phyloP scores from a whole-genome alignment of 768 basidiomycete genomes.

The Amanita rimosa region DNA sequence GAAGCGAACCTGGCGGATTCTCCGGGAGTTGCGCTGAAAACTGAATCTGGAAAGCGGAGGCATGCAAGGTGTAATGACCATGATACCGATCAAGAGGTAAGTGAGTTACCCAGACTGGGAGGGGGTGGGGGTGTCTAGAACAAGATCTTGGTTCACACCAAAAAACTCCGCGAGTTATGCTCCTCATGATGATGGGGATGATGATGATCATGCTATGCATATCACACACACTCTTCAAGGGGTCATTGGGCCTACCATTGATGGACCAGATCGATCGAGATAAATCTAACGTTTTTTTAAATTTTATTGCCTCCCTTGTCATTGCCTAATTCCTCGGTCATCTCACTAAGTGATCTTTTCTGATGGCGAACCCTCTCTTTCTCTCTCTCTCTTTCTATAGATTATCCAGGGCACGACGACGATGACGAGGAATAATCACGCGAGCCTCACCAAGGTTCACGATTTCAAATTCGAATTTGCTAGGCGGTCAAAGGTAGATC shows the following conservation, averaged over 20 bases:
- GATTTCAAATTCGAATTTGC: conserved; percentile 45
- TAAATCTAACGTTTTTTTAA: neutral
- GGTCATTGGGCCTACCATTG: neutral
- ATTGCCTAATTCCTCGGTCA: neutral
- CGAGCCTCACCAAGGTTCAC: conserved; percentile 31
- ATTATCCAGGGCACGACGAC: conserved; percentile 7
- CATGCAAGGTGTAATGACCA: neutral
- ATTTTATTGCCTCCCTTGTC: neutral
- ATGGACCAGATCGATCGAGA: conserved; percentile 3
- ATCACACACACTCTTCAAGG: too few relatives aligned
- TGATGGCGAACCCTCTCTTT: conserved; percentile 3
- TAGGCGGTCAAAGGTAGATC: too few relatives aligned
- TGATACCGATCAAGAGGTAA: neutral
- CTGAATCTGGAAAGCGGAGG: neutral
- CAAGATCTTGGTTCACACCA: too few relatives aligned
- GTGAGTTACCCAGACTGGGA: too few relatives aligned
- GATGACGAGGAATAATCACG: too few relatives aligned
- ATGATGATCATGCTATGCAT: too few relatives aligned
- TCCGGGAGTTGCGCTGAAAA: neutral
- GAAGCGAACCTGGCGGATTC: neutral
- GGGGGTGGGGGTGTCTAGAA: too few relatives aligned
- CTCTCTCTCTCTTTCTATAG: neutral
- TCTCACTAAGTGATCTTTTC: too few relatives aligned
- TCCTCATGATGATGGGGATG: conserved; percentile 1
- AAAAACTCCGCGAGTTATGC: neutral